These are phyloP conservation scores for Myriangium duriaei DNA, from an alignment of 2,329 filamentous ascomycete species.

Conservation along the genomic window DNA sequence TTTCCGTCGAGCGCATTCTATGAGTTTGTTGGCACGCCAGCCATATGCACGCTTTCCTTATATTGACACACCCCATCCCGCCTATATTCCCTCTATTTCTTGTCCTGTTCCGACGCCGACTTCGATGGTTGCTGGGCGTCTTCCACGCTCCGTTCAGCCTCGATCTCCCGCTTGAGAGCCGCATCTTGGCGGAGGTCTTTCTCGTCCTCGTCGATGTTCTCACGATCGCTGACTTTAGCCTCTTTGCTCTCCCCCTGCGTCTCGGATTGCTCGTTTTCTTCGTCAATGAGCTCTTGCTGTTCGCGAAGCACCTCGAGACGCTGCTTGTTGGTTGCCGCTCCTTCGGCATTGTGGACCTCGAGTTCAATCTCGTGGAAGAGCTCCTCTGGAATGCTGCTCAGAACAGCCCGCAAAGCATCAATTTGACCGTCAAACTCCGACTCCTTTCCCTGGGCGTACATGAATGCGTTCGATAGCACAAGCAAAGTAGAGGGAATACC, in stretches of 20 bases:
- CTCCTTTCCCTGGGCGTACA: constrained; percentile 83
- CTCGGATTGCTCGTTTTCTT: constrained; percentile 87
- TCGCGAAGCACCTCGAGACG: constrained; percentile 95
- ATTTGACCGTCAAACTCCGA: constrained; percentile 78
- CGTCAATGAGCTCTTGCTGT: constrained; percentile 94
- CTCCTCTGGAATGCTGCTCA: constrained; percentile 92
- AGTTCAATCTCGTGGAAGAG: constrained; percentile 99
- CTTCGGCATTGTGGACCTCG: constrained; percentile 92
- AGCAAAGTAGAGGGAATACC: constrained; percentile 93
- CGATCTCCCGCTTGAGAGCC: constrained; percentile 17
- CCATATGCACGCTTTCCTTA: neutral
- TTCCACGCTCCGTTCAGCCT: constrained; percentile 13
- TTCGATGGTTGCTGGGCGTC: constrained; percentile 3
- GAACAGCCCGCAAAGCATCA: constrained; percentile 79
- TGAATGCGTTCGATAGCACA: constrained; percentile 93
- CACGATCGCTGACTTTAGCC: constrained; percentile 52
- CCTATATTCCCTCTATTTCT: neutral
- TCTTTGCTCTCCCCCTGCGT: constrained; percentile 54
- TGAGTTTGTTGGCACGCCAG: neutral
- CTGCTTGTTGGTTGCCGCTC: constrained; percentile 96
- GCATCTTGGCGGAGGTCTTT: constrained; percentile 28
- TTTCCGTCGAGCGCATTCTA: neutral
- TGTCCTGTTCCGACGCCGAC: neutral
- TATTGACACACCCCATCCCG: neutral
- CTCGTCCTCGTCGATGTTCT: constrained; percentile 90